Base-by-base conservation (phyloP, 495 filamentous ascomycete genomes). In the Poronia punctata region DNA sequence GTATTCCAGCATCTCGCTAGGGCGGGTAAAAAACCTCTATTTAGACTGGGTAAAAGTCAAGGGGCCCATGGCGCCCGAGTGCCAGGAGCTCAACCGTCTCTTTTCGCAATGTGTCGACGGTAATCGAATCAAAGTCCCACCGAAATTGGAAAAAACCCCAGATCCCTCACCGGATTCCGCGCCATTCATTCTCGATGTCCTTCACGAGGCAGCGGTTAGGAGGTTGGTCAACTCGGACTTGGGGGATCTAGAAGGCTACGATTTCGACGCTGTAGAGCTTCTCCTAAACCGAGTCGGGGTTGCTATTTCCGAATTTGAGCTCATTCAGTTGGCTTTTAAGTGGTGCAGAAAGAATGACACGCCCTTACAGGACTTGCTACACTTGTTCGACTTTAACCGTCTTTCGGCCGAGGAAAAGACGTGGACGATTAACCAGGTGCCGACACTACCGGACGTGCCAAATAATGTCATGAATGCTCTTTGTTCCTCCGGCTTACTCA, bases 41-140 rank as follows among this genome's bases (percentile, higher is more conserved):
- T 54, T 75, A 9, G 63, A 73, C 30, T 75, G 71, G 71, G 70
- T 67, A 25, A 56, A 64, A 27, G 47, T 59, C 1, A 57, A 57
- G 19, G 68, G 68, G 4, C 51, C 71, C 0, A 67, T 74, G 62
- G 60, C 61, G 19, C 37, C 58, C 2, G 53, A 74, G 45, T 74
- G 69, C 40, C 71, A 75, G 45, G 60, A 75, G 41, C 46, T 75
- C 14, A 75, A 75, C 47, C 59, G 71, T 4, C 50, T 75, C n/a
- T 74, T 72, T 33, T 74, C 71, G 2, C 56, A 55, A 38, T 71
- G 70, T 34, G 71, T 75, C 5, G 71, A 74, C 38, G 71, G 69
- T 2, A 71, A 73, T 45, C 59, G 56, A 5, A 67, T 75, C 23
- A 61, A 57, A 38, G 49, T 72, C 24, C 70, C 70, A n/a, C 31